Percentiles rank a stretch among this genome's conserved stretches.
Conservation (phyloP, 2,329 filamentous ascomycete species). For the Aspergillus neoniger region DNA sequence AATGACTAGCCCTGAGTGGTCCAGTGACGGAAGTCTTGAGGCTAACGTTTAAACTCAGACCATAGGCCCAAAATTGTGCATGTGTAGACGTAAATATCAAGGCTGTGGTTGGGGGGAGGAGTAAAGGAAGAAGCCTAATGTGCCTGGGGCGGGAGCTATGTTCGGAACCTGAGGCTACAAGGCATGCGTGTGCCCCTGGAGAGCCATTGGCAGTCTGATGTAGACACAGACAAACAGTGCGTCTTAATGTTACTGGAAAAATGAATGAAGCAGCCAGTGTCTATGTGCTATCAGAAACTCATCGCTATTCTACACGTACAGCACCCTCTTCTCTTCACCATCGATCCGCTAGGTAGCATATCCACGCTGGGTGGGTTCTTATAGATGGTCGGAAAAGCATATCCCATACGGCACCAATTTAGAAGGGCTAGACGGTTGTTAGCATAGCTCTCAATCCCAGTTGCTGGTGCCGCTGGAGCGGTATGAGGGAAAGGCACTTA, state of each 20-base stretch:
- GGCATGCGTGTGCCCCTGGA: not conserved
- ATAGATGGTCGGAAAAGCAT: slow-evolving; percentile 15
- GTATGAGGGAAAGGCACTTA: slow-evolving; percentile 30
- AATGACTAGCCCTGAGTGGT: not conserved
- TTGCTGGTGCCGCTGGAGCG: not conserved
- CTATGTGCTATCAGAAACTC: slow-evolving; percentile 41
- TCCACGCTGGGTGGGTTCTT: slow-evolving; percentile 15
- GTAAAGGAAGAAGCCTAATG: not conserved
- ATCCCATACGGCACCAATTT: slow-evolving; percentile 24
- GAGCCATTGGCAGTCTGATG: not conserved
- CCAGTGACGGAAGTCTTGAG: not conserved
- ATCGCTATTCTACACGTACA: slow-evolving; percentile 43
- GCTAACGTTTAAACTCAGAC: no score
- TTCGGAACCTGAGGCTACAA: not conserved
- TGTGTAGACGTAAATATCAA: not conserved
- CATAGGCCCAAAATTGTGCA: no score
- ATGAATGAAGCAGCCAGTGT: slow-evolving; percentile 20
- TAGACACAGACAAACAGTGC: not conserved
- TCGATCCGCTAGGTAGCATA: slow-evolving; percentile 16
- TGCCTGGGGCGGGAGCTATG: not conserved
- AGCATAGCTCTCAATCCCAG: slow-evolving; percentile 15
- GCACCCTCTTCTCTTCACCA: slow-evolving; percentile 17
- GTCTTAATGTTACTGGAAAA: not conserved
- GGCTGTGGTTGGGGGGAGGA: not conserved
- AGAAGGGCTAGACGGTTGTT: slow-evolving; percentile 37